Conservation (phyloP, 169 alveolate genomes). For the Plasmodium malariae region DNA sequence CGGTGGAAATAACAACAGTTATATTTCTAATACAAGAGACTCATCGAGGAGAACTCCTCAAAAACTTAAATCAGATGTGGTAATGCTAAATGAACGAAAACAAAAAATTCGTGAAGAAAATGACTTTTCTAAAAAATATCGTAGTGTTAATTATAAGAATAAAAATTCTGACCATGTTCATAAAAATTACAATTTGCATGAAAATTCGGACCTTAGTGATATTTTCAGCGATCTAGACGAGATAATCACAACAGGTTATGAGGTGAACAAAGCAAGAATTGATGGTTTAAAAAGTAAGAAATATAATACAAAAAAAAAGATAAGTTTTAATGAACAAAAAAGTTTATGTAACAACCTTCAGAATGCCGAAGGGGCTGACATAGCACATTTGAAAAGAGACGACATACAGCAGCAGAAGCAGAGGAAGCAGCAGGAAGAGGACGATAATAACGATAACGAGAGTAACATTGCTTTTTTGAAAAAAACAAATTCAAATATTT, state of each 20-base stretch:
- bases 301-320: slow-evolving; percentile 8
- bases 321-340: slow-evolving; percentile 17
- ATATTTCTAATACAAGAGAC: neutral
- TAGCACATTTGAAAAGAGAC: neutral
- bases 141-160: slow-evolving; percentile 34
- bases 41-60: slow-evolving; percentile 12
- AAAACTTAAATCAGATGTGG: slow-evolving; percentile 23
- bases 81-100: slow-evolving; percentile 9
- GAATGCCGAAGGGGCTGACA: neutral
- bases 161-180: neutral
- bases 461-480: slow-evolving; percentile 19
- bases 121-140: slow-evolving; percentile 28
- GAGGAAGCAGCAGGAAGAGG: neutral
- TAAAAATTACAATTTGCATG: neutral
- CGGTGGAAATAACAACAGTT: neutral
- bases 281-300: neutral
- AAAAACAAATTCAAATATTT: neutral
- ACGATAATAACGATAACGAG: neutral
- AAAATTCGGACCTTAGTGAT: neutral
- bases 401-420: too few relatives aligned
- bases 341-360: neutral
- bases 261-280: neutral
- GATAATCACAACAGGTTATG: too few relatives aligned
- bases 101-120: slow-evolving; percentile 6
- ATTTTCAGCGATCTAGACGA: too few relatives aligned